A percentile compares a stretch with the other conserved stretches of the same genome.
phyloP scores from a whole-genome alignment of 2,329 filamentous ascomycete species.

The Trichoderma sp. region DNA sequence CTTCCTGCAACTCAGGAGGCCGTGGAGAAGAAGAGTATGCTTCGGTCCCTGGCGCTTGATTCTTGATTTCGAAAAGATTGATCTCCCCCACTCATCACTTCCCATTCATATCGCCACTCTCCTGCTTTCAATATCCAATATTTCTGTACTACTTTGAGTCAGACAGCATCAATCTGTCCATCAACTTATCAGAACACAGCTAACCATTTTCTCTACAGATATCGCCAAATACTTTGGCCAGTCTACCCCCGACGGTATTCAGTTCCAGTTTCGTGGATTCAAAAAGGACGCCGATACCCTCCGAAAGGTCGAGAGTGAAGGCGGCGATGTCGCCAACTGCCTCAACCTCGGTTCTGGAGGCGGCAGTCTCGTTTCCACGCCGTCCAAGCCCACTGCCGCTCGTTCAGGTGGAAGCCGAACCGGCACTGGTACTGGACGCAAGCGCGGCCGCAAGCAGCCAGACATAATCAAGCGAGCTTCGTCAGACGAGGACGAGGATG shows the following conservation, averaged over 20 bases:
- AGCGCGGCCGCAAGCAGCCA: conserved; percentile 24
- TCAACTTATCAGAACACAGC: background rate
- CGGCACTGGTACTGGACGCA: conserved; percentile 30
- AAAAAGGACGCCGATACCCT: conserved; percentile 53
- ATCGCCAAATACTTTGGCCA: conserved; percentile 61
- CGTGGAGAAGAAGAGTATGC: conserved; percentile 44
- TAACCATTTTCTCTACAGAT: conserved; percentile 39
- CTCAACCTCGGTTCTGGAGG: conserved; percentile 31
- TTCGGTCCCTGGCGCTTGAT: background rate
- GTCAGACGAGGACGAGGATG: conserved; percentile 30
- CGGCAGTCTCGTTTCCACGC: conserved; percentile 31
- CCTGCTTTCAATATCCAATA: background rate
- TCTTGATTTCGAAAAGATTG: background rate
- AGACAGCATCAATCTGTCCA: background rate
- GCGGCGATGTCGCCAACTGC: conserved; percentile 45
- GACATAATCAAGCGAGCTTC: conserved; percentile 30
- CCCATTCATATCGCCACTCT: background rate
- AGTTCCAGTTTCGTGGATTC: conserved; percentile 58
- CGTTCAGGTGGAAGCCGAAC: conserved; percentile 24
- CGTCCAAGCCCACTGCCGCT: conserved; percentile 29
- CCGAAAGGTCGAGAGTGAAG: conserved; percentile 42
- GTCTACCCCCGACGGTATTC: conserved; percentile 56
- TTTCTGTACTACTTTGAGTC: background rate
- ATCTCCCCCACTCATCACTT: background rate
- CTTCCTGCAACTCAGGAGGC: conserved; percentile 40